Evolutionary conservation across 257 asterid species (phyloP).

Genomic region (Penstemon eatonii): DNA sequence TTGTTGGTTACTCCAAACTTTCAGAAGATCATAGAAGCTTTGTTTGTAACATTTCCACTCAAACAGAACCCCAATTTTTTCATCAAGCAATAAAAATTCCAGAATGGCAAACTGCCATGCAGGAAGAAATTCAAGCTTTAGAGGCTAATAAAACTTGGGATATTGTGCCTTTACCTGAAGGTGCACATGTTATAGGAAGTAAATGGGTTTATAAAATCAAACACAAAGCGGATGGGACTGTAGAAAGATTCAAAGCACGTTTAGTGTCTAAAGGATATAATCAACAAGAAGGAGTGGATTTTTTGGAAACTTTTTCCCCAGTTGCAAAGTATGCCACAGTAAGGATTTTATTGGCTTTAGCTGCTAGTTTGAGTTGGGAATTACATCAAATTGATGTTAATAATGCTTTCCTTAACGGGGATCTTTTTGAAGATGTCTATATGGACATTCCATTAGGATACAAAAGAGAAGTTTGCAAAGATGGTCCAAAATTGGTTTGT

Average conservation of each 20-base stretch:
- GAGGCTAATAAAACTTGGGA: not conserved
- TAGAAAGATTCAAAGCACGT: not conserved
- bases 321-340: not conserved
- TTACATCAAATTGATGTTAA: not conserved
- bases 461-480: no score
- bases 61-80: no score
- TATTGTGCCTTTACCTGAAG: not conserved
- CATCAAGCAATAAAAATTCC: no score
- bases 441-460: no score
- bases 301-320: not conserved
- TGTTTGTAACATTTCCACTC: not conserved
- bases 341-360: not conserved
- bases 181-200: not conserved
- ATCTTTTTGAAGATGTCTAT: no score
- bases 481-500: not conserved
- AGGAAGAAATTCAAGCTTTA: not conserved
- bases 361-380: not conserved
- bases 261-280: not conserved
- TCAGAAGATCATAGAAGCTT: no score
- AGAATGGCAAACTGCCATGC: no score
- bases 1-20: no score
- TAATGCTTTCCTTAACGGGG: no score
- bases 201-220: not conserved
- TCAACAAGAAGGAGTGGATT: not conserved
- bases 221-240: not conserved